Evolutionary conservation across 2,329 filamentous ascomycete genomes (phyloP), one percentile per base, ranked within the genome.

Genomic region (Claviceps pazoutovae): DNA sequence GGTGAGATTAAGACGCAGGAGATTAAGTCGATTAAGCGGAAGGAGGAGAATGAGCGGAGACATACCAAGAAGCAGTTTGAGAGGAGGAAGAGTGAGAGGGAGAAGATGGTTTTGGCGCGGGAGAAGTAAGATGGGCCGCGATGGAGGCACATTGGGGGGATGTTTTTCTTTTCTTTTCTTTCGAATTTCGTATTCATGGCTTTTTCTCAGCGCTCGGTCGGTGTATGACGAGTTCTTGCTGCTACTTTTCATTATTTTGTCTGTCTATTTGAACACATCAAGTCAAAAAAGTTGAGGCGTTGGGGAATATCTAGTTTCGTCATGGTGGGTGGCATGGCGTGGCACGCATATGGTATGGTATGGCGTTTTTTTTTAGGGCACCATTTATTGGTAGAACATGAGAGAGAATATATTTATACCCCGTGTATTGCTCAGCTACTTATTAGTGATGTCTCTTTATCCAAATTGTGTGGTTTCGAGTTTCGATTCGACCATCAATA

Each of bases 1-100:
- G 82, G 78, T 48, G 86, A 95, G 74, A 97, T 97, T 71, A 98
- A 98, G 80, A 72, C 73, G 53, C 88, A 94, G 64, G 93, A 97
- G 68, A 68, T 96, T 61, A 82, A 82, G 68, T 80, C 87, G 37
- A 86, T 96, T 66, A 95, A 95, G 80, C 77, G 88, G 60, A 83
- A 83, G 60, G 87, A 95, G 62, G 93, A 98, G 74, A 98, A 98
- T 65, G 87, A 95, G 69, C 79, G 93, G 58, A 88, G 87, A 67
- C 91, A 98, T 68, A 85, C 82, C 53, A 88, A 85, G 74, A 91
- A 93, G 74, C 84, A 88, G 60, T 80, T 84, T 59, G 74, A 83
- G 66, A 79, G 80, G 67, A 74, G 87, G 60, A 78, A 79, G 66
- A 82, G 80, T 57, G 89, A 95, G 71, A 81, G 93, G 64, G 89